Evolutionary conservation across 768 basidiomycete genomes (phyloP), one percentile per base, ranked within the genome.

Genomic region (Mycena vulgaris): DNA sequence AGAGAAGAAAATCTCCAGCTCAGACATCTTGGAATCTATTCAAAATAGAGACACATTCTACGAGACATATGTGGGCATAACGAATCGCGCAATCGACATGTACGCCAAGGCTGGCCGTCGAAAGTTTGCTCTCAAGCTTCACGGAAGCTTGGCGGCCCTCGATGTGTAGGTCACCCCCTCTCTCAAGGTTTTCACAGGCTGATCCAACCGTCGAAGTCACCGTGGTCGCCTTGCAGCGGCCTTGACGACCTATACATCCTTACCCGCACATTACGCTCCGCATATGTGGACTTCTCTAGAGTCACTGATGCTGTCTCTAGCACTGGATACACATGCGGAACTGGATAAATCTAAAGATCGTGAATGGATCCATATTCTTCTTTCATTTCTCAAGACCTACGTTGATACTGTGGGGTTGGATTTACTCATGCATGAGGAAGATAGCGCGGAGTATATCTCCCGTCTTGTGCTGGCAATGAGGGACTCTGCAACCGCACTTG

Each of bases 181-280:
- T n/a, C 10, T 56, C 53, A 35, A 57, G 27, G 53, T 59, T 69
- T 40, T 40, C 30, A 23, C 47, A 27, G 27, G 11, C 21, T 48
- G 53, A 53, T 69, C 63, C 30, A 28, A 40, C 33, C 17, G 16
- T 59, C 52, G 31, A 70, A 96, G 95, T 8, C 87, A 92, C 78
- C 92, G 95, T 39, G 88, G 86, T 39, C 89, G 89, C 19, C 81
- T 91, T 33, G 78, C 83, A 8, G 85, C 83, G 23, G 95, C 95
- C 6, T 83, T 94, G 28, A 84, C 88, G 27, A 90, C 92, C 47
- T 97, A 90, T 77, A 87, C 89, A 0, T 93, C 93, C 2, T 85
- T 97, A n/a, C 93, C 95, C 0, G 93, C 92, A 13, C 94, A 95
- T 75, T 96, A 95, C 79, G 89, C 91, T 0, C 93, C 93, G 9